Conservation (phyloP, 2,329 filamentous ascomycete species). For the Ophioceras dolichostomum region DNA sequence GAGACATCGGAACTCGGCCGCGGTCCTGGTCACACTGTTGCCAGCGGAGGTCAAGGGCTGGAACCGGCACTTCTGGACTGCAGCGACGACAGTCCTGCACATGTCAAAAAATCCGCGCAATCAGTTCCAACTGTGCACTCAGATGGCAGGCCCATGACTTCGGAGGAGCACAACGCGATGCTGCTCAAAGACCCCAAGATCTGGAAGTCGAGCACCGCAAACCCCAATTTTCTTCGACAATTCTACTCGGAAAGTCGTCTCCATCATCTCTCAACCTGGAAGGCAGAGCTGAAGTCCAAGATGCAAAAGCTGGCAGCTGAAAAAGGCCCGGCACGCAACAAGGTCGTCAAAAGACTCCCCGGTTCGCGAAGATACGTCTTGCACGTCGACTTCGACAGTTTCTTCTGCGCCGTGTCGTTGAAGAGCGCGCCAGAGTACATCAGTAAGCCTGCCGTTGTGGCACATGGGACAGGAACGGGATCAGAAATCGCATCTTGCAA, state of each 20-base stretch:
- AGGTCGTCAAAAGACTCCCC: slow-evolving; percentile 36
- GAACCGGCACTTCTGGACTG: background rate
- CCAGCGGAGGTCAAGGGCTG: no score
- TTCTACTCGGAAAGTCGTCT: slow-evolving; percentile 92
- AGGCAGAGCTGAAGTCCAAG: slow-evolving; percentile 81
- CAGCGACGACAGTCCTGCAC: background rate
- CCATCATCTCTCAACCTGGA: slow-evolving; percentile 94
- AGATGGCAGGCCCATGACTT: slow-evolving; percentile 42
- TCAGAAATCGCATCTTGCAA: slow-evolving; percentile 98
- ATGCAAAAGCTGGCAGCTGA: slow-evolving; percentile 72
- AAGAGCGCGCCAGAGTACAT: slow-evolving; percentile 64
- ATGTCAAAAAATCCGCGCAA: no score
- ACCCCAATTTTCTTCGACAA: slow-evolving; percentile 86
- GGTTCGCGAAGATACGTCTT: slow-evolving; percentile 71
- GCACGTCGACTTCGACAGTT: slow-evolving; percentile 97
- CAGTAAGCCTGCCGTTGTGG: slow-evolving; percentile 76
- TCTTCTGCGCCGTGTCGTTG: slow-evolving; percentile 86
- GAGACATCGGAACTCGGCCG: no score
- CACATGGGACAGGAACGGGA: slow-evolving; percentile 71
- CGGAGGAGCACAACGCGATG: slow-evolving; percentile 84
- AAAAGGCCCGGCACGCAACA: slow-evolving; percentile 34
- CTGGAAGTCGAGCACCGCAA: slow-evolving; percentile 79
- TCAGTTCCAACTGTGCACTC: no score
- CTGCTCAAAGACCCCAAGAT: slow-evolving; percentile 75
- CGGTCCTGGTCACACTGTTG: no score